Evolutionary conservation across 768 basidiomycete genomes (phyloP).

Genomic region (Panaeolus cyanescens): DNA sequence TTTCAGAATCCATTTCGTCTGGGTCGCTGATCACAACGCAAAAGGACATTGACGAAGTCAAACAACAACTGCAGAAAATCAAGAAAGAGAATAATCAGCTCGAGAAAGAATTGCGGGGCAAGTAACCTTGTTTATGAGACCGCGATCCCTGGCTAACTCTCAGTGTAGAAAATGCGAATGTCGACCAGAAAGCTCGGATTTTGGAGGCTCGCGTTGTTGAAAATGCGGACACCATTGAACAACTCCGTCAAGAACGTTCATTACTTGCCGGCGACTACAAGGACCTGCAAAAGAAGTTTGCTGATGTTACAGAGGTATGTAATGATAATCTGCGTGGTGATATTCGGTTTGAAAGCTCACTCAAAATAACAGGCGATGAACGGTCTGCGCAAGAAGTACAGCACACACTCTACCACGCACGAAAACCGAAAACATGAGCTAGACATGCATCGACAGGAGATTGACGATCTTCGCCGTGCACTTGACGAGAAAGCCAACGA

Average conservation of each 20-base stretch:
- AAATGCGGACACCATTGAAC: conserved; percentile 70
- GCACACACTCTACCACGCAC: conserved; percentile 64
- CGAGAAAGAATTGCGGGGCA: conserved; percentile 75
- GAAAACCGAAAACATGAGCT: conserved; percentile 74
- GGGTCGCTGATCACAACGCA: background rate
- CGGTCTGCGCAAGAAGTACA: conserved; percentile 58
- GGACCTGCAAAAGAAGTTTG: conserved; percentile 66
- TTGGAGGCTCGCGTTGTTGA: conserved; percentile 69
- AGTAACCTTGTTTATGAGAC: conserved; percentile 15
- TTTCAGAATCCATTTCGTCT: background rate
- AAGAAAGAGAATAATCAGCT: conserved; percentile 77
- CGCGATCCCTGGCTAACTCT: background rate
- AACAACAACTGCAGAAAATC: conserved; percentile 61
- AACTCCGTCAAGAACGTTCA: conserved; percentile 76
- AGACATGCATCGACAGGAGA: conserved; percentile 69
- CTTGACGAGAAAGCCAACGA: conserved; percentile 61
- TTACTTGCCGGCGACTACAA: conserved; percentile 71
- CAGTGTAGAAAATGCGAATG: conserved; percentile 56
- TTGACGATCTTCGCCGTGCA: conserved; percentile 73
- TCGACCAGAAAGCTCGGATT: conserved; percentile 72
- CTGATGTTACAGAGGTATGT: conserved; percentile 68
- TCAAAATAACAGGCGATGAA: conserved; percentile 41
- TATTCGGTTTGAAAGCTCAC: conserved; percentile 13
- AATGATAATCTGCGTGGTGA: background rate
- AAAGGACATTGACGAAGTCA: conserved; percentile 82